These are phyloP conservation scores for Rhizodiscina lignyota DNA, from an alignment of 495 filamentous ascomycete species.

Conservation along the genomic window DNA sequence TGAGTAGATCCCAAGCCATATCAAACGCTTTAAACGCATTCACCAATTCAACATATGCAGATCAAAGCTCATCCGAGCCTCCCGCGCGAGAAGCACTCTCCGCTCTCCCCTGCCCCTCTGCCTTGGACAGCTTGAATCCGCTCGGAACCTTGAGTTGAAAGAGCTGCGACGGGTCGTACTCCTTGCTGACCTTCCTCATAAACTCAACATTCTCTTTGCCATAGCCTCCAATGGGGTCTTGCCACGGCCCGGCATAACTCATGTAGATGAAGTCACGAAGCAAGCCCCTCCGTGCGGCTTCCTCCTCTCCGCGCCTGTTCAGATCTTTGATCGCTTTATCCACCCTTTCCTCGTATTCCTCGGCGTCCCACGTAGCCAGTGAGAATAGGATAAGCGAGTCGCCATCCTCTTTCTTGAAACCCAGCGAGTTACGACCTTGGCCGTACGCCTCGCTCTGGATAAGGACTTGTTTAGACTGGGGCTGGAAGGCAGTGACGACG, in stretches of 20 bases:
- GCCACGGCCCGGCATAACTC: slow-evolving; percentile 26
- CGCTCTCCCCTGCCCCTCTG: too few relatives aligned
- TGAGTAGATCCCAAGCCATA: too few relatives aligned
- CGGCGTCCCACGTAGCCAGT: neutral
- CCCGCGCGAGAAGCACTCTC: too few relatives aligned
- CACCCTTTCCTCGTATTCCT: neutral
- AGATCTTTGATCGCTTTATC: neutral
- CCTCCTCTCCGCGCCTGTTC: slow-evolving; percentile 6
- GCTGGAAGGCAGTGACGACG: neutral
- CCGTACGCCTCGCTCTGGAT: neutral
- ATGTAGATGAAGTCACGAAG: slow-evolving; percentile 19
- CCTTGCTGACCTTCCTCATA: slow-evolving; percentile 22
- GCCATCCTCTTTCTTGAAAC: neutral
- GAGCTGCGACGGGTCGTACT: slow-evolving; percentile 40
- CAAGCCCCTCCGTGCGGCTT: slow-evolving; percentile 14
- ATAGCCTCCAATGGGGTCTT: slow-evolving; percentile 31
- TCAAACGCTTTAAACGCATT: too few relatives aligned
- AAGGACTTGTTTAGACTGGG: neutral
- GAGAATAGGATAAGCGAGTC: neutral
- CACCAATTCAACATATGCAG: too few relatives aligned
- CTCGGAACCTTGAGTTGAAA: too few relatives aligned
- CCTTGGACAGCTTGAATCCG: too few relatives aligned
- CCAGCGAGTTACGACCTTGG: neutral
- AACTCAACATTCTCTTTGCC: slow-evolving; percentile 24
- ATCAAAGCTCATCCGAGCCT: too few relatives aligned